Percentiles rank a stretch among this genome's conserved stretches.
Evolutionary conservation across 345 rosid species (phyloP).

Genomic region (Gossypium mustelinum): DNA sequence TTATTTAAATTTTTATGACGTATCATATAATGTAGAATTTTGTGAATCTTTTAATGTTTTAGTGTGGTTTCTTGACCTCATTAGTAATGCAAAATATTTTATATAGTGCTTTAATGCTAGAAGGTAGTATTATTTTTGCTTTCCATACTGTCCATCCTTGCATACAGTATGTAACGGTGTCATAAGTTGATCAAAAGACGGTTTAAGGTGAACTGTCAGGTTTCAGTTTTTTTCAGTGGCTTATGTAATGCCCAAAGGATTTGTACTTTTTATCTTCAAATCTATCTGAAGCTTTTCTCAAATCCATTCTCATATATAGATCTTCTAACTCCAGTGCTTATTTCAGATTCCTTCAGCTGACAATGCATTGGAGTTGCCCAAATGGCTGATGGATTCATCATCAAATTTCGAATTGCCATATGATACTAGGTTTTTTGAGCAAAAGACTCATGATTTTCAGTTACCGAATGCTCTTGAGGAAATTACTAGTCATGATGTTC

Average conservation of each 20-base stretch:
- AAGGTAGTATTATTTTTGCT: conserved; percentile 16
- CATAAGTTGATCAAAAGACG: not conserved
- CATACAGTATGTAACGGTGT: not conserved
- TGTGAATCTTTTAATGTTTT: not conserved
- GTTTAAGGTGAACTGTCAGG: not conserved
- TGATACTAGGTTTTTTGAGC: conserved; percentile 48
- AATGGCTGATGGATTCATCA: conserved; percentile 33
- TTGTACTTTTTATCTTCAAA: not conserved
- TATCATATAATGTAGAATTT: not conserved
- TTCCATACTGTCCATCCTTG: conserved; percentile 14
- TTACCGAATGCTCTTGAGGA: conserved; percentile 31
- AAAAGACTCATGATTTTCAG: conserved; percentile 29
- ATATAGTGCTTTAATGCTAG: not conserved
- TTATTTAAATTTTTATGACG: not conserved
- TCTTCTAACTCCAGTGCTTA: conserved; percentile 12
- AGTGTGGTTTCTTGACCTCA: not conserved
- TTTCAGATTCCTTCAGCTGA: conserved; percentile 41
- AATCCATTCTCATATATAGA: conserved; percentile 3
- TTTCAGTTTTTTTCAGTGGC: not conserved
- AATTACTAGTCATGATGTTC: conserved; percentile 33
- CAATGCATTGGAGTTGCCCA: conserved; percentile 23
- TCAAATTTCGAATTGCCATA: conserved; percentile 42
- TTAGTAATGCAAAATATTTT: not conserved
- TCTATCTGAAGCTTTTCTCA: not conserved
- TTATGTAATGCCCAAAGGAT: not conserved